phyloP scores from a whole-genome alignment of 176 grass and related monocot species.

The Stipa capillata region DNA sequence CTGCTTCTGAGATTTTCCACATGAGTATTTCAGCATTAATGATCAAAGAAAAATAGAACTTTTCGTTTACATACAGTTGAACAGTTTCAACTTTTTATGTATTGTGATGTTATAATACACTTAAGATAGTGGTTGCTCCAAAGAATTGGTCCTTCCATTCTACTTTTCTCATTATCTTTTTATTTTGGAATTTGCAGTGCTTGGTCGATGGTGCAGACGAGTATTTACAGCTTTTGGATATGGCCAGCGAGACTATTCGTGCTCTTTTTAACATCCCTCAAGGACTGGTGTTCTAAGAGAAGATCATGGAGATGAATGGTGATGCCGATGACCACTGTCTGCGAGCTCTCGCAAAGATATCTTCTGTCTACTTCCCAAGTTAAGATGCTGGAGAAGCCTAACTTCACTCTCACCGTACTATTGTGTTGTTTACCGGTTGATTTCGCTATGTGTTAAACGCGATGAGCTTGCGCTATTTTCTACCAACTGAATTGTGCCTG shows the following conservation, averaged over 20 bases:
- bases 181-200: constrained; percentile 51
- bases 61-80: background rate
- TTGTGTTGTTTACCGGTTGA: background rate
- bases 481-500: background rate
- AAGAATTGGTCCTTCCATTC: background rate
- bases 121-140: background rate
- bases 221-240: constrained; percentile 85
- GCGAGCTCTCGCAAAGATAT: background rate
- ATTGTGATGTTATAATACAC: background rate
- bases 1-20: background rate
- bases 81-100: background rate
- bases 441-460: too few species aligned
- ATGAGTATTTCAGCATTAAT: background rate
- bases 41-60: background rate
- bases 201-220: constrained; percentile 91
- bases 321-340: background rate
- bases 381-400: background rate
- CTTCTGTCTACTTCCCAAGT: background rate
- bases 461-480: background rate
- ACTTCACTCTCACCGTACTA: background rate
- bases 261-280: constrained; percentile 89
- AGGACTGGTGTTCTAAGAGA: constrained; percentile 33
- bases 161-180: background rate
- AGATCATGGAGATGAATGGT: background rate
- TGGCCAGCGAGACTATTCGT: constrained; percentile 57